Evolutionary conservation across 306 rosid species (phyloP).

Genomic region (Inga laurina): DNA sequence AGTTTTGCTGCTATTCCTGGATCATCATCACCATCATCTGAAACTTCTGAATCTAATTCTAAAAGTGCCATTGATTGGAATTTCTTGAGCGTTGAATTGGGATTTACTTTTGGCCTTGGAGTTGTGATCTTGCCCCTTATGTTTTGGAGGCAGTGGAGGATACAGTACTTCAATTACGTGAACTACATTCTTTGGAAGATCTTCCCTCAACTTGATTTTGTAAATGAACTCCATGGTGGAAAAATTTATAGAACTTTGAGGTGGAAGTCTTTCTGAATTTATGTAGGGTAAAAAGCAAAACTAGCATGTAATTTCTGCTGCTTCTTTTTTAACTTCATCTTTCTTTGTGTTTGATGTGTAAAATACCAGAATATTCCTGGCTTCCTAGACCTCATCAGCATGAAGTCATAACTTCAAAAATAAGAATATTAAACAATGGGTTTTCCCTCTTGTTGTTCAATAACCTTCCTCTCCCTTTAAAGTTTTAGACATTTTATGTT

Average conservation of each 20-base stretch:
- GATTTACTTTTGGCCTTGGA: slow-evolving; percentile 25
- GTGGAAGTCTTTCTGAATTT: not conserved
- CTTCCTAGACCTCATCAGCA: not conserved
- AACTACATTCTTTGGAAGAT: not conserved
- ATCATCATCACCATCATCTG: not conserved
- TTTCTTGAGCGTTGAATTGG: slow-evolving; percentile 31
- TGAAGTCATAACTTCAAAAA: not conserved
- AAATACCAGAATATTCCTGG: not conserved
- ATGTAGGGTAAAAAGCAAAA: not conserved
- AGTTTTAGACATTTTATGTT: too few relatives aligned
- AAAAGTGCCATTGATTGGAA: slow-evolving; percentile 27
- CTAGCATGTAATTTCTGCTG: not conserved
- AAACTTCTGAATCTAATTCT: not conserved
- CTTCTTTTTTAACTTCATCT: not conserved
- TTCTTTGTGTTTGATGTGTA: not conserved
- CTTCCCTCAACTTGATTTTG: not conserved
- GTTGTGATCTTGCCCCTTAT: slow-evolving; percentile 16
- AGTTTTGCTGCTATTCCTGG: not conserved
- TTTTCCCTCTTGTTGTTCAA: not conserved
- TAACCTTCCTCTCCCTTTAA: not conserved
- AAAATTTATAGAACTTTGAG: not conserved
- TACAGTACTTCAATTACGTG: not conserved
- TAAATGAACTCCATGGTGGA: not conserved
- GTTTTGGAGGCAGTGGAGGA: slow-evolving; percentile 30
- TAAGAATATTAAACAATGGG: not conserved